A percentile compares a stretch with the other conserved stretches of the same genome.
Evolutionary conservation across 208 protist genomes (phyloP).

Genomic region (Trypanosoma platydactyli): DNA sequence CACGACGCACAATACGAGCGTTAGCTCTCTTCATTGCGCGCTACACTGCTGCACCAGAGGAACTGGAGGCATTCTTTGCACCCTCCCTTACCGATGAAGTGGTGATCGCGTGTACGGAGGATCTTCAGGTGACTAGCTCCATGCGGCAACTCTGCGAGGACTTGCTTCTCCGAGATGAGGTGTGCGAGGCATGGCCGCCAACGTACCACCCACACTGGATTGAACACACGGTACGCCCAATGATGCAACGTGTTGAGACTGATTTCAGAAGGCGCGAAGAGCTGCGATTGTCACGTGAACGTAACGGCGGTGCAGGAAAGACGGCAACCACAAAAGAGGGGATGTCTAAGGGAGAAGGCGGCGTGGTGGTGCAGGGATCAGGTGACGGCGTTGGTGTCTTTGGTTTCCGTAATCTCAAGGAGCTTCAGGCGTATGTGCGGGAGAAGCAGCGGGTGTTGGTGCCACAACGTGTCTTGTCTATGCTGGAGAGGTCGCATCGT

Average conservation of each 20-base stretch:
- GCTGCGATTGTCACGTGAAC: conserved; percentile 11
- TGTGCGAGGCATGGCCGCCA: conserved; percentile 80
- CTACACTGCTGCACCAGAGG: conserved; percentile 70
- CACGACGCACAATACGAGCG: conserved; percentile 65
- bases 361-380: conserved; percentile 5
- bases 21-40: conserved; percentile 72
- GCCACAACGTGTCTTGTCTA: conserved; percentile 54
- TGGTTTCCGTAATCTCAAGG: conserved; percentile 62
- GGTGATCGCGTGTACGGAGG: conserved; percentile 61
- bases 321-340: background rate
- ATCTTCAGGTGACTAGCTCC: conserved; percentile 46
- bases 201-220: conserved; percentile 56
- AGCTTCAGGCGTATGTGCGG: conserved; percentile 33
- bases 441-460: conserved; percentile 49
- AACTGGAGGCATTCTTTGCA: conserved; percentile 63
- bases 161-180: conserved; percentile 67
- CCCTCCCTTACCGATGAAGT: conserved; percentile 66
- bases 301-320: background rate
- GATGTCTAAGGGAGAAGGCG: background rate
- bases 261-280: conserved; percentile 37
- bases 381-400: conserved; percentile 53
- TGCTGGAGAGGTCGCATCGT: conserved; percentile 32
- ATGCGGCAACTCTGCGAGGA: conserved; percentile 52
- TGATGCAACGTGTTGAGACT: conserved; percentile 44
- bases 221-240: conserved; percentile 40